Evolutionary conservation across 2,329 filamentous ascomycete genomes (phyloP).

Genomic region (Diaporthe longicolla): DNA sequence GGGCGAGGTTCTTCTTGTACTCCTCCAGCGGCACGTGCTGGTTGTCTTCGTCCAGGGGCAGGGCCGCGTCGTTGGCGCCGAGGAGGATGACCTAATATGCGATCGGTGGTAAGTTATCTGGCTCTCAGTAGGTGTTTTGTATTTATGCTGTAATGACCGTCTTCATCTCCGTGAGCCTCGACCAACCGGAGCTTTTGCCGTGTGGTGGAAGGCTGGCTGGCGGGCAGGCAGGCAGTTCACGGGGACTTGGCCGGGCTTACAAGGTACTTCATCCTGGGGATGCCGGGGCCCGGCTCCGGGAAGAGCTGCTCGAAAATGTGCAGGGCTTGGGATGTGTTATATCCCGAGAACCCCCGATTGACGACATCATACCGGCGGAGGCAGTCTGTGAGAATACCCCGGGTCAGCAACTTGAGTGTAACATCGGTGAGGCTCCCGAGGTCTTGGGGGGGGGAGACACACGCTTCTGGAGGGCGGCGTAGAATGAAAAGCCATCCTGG

Average conservation of each 20-base stretch:
- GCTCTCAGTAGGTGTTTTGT: too few relatives aligned
- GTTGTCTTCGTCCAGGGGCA: slow-evolving; percentile 71
- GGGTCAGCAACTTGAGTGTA: not conserved
- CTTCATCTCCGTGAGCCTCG: too few relatives aligned
- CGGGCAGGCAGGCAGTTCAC: not conserved
- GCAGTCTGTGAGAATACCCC: slow-evolving; percentile 67
- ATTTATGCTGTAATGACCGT: too few relatives aligned
- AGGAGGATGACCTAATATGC: slow-evolving; percentile 78
- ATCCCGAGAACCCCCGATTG: slow-evolving; percentile 90
- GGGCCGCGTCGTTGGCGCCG: slow-evolving; percentile 89
- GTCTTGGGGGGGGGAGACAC: slow-evolving; percentile 49
- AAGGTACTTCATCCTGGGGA: slow-evolving; percentile 76
- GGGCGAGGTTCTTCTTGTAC: slow-evolving; percentile 80
- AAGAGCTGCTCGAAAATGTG: slow-evolving; percentile 79
- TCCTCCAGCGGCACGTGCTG: slow-evolving; percentile 85
- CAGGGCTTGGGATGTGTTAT: slow-evolving; percentile 83
- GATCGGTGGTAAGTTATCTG: not conserved
- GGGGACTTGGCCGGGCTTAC: slow-evolving; percentile 57
- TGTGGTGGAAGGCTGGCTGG: not conserved
- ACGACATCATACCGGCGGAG: slow-evolving; percentile 85
- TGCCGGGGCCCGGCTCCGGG: slow-evolving; percentile 70
- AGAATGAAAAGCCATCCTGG: slow-evolving; percentile 79
- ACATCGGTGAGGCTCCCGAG: not conserved
- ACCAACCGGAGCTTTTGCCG: not conserved
- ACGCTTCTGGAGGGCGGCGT: slow-evolving; percentile 79